A percentile compares a stretch with the other conserved stretches of the same genome.
Evolutionary conservation across 2,329 filamentous ascomycete genomes (phyloP).

Genomic region (Talaromyces sp.): DNA sequence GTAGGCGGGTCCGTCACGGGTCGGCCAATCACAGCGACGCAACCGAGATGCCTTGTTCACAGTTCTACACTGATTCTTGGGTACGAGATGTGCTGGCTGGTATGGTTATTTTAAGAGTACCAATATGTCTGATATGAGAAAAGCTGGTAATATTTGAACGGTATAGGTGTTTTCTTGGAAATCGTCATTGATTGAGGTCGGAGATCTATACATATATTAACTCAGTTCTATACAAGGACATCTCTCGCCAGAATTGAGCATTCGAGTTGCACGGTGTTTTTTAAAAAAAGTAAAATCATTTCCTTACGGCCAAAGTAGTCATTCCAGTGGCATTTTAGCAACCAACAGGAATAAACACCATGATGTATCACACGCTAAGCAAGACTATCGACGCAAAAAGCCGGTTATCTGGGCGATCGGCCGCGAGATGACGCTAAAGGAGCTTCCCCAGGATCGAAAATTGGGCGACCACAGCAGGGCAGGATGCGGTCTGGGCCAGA

Average conservation of each 20-base stretch:
- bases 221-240: neutral
- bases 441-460: neutral
- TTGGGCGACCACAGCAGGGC: neutral
- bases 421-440: neutral
- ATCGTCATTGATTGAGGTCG: too few relatives aligned
- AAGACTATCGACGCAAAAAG: neutral
- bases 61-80: neutral
- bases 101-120: too few relatives aligned
- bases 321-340: neutral
- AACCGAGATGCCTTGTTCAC: neutral
- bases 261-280: too few relatives aligned
- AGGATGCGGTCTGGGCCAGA: neutral
- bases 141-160: too few relatives aligned
- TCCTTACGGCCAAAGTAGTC: too few relatives aligned
- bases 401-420: neutral
- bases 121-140: too few relatives aligned
- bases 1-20: neutral
- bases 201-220: too few relatives aligned
- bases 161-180: too few relatives aligned
- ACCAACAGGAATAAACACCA: neutral
- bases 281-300: too few relatives aligned
- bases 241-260: neutral
- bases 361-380: neutral
- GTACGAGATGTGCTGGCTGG: too few relatives aligned
- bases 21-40: neutral